These are phyloP conservation scores for Scalesia atractyloides DNA, from an alignment of 129 eudicot species.

Conservation along the genomic window DNA sequence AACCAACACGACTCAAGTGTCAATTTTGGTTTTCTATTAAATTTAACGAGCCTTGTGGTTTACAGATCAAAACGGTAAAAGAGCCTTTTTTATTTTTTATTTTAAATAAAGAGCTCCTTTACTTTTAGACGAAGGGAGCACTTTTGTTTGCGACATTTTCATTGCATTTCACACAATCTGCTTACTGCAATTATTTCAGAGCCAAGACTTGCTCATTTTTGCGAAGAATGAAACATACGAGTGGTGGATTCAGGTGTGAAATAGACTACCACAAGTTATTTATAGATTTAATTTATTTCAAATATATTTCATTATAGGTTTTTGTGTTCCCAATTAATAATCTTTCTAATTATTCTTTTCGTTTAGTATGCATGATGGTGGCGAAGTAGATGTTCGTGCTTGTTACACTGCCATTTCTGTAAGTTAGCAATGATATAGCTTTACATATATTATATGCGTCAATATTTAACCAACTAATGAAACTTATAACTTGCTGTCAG, in stretches of 20 bases:
- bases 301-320: slow-evolving; percentile 2
- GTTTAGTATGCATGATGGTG: slow-evolving; percentile 94
- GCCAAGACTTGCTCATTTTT: slow-evolving; percentile 53
- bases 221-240: slow-evolving; percentile 74
- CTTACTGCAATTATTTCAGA: slow-evolving; percentile 38
- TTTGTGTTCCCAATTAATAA: slow-evolving; percentile 3
- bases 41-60: neutral
- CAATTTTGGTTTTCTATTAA: neutral
- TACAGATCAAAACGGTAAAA: slow-evolving; percentile 2
- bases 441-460: neutral
- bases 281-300: slow-evolving; percentile 1
- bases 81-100: neutral
- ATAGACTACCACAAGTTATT: slow-evolving; percentile 1
- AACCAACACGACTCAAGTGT: slow-evolving; percentile 13
- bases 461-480: slow-evolving; percentile 9
- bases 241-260: slow-evolving; percentile 84
- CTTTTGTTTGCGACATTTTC: no score
- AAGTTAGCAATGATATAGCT: slow-evolving; percentile 23
- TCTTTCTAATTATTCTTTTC: slow-evolving; percentile 16
- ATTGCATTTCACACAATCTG: slow-evolving; percentile 19
- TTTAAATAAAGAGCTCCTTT: no score
- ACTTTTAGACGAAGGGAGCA: no score
- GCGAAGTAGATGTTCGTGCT: slow-evolving; percentile 97
- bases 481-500: slow-evolving; percentile 36
- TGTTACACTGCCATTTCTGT: slow-evolving; percentile 97